Conservation (phyloP, 2,329 filamentous ascomycete genomes). For the Aspergillus fumigatiaffinis region DNA sequence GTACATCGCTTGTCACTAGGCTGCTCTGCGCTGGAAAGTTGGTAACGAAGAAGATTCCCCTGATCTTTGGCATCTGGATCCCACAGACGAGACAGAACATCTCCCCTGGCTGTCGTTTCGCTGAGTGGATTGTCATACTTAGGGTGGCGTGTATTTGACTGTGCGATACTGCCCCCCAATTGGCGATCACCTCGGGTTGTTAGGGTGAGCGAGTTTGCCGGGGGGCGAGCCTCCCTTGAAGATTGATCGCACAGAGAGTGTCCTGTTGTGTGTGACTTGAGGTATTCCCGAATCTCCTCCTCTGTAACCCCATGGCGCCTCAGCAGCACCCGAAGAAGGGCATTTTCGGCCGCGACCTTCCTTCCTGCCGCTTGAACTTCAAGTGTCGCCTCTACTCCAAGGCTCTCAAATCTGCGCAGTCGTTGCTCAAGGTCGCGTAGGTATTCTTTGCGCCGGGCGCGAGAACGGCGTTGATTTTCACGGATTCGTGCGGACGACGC, state of each 20-base stretch:
- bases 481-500: constrained; percentile 54
- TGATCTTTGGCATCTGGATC: background rate
- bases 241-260: too few relatives aligned
- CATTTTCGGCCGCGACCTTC: constrained; percentile 67
- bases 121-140: too few relatives aligned
- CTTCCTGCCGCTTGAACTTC: constrained; percentile 69
- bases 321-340: constrained; percentile 58
- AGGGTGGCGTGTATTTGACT: too few relatives aligned
- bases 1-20: constrained; percentile 2
- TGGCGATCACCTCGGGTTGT: too few relatives aligned
- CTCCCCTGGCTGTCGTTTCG: background rate
- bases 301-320: constrained; percentile 55
- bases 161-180: too few relatives aligned
- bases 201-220: too few relatives aligned
- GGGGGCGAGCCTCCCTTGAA: too few relatives aligned
- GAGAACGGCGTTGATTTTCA: constrained; percentile 73
- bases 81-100: background rate
- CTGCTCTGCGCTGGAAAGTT: background rate
- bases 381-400: constrained; percentile 64
- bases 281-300: constrained; percentile 47
- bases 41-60: background rate
- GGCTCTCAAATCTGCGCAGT: constrained; percentile 59
- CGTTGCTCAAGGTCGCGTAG: constrained; percentile 61
- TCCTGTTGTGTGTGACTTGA: constrained; percentile 5
- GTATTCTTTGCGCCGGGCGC: constrained; percentile 70